Evolutionary conservation across 164 flowering plant genomes (phyloP).

Genomic region (Warburgia ugandensis): DNA sequence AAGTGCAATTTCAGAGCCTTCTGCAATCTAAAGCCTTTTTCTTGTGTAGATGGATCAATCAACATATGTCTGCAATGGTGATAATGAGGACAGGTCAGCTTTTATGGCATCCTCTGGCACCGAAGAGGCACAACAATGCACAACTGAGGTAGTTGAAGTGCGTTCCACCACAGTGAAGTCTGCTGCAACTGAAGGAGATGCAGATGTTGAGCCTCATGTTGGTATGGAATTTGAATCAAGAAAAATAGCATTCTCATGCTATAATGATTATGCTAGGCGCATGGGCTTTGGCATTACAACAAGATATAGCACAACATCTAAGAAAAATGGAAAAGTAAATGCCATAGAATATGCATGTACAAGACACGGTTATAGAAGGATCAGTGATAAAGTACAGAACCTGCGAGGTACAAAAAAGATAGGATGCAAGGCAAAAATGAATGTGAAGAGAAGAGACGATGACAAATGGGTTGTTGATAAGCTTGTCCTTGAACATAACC

Average conservation of each 20-base stretch:
- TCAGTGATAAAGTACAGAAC: conserved; percentile 1
- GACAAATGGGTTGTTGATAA: conserved; percentile 62
- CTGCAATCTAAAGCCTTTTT: too few relatives aligned
- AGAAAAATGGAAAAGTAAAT: conserved; percentile 4
- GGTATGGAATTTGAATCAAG: conserved; percentile 53
- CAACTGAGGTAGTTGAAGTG: background rate
- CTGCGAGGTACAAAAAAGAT: conserved; percentile 13
- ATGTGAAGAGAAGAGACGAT: conserved; percentile 39
- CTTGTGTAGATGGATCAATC: too few relatives aligned
- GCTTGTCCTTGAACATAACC: conserved; percentile 73
- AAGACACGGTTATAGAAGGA: conserved; percentile 6
- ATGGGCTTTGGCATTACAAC: conserved; percentile 40
- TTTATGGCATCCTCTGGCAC: too few relatives aligned
- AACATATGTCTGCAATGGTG: too few relatives aligned
- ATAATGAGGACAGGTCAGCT: too few relatives aligned
- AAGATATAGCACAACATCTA: conserved; percentile 31
- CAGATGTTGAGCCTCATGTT: conserved; percentile 29
- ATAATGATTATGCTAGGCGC: conserved; percentile 45
- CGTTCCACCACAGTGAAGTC: background rate
- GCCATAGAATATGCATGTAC: conserved; percentile 11
- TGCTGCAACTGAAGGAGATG: conserved; percentile 9
- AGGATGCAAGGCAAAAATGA: conserved; percentile 62
- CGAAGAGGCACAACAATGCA: too few relatives aligned
- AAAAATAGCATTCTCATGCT: conserved; percentile 34
- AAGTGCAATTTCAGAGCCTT: too few relatives aligned